Base-by-base conservation (phyloP, 768 basidiomycete species). In the Auricularia cornea region DNA sequence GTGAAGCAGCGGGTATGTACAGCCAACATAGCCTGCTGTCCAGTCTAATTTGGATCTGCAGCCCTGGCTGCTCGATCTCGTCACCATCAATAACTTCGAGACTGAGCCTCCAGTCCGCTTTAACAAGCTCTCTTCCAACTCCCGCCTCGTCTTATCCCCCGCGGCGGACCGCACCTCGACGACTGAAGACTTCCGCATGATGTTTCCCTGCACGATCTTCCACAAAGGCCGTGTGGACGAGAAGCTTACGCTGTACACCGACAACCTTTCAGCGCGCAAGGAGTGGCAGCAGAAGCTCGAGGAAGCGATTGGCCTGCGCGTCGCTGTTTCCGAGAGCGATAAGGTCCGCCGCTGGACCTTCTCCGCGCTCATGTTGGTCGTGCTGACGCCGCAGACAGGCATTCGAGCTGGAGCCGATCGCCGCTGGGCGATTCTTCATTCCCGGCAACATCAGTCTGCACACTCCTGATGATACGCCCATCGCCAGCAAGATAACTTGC, bases 401-500 rank as follows among this genome's bases (percentile, higher is more conserved):
- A 26, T 75, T 77, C 61, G 75, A 77, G 64, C 67, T 77, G 67
- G 71, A 67, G 18, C 70, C 74, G 1, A 52, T 75, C 30, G 72
- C 71, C 44, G 62, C 63, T 14, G 72, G 72, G 30, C 73, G 71
- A 0, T 75, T 75, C 66, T 71, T 63, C 62, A 70, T 71, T 61
- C 65, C 72, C 2, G 68, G 56, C 33, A 56, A 26, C 26, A 57
- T 31, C 54, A 38, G 26, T 16, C 26, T 57, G 54, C 28, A 57
- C 30, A 26, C 26, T 20, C 54, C 54, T 26, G 54, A 57, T 11
- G 54, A 57, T 26, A 57, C 54, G 23, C 54, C 54, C 26, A 57
- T 86, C 65, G 84, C 81, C 1, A 92, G 92, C n/a, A 92, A 87
- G 71, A 94, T 97, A 48, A 97, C 95, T 2, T 97, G 95, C 70